Base-by-base conservation (phyloP, 1,284 basidiomycete species). In the Grifola frondosa region DNA sequence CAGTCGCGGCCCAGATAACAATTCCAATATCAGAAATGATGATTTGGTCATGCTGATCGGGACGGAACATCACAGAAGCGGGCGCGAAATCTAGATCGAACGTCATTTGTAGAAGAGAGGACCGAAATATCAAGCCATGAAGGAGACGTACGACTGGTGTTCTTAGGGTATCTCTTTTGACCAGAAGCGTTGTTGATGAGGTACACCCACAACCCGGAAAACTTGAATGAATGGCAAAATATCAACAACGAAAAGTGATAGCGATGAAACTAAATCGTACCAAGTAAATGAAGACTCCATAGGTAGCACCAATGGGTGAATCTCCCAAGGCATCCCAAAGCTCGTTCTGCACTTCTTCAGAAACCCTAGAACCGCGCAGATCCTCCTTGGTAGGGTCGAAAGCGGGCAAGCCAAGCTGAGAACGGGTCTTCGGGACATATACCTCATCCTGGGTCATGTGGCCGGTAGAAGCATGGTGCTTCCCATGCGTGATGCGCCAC, bases 381-480 rank as follows among this genome's bases (percentile, higher is more conserved):
- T 90, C 80, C 64, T 90, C 88, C 50, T 79, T 77, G 23, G 73
- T 66, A n/a, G 81, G 75, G 56, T 90, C 71, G 44, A 90, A 70
- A 21, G 77, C 58, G 28, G 82, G 81, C 24, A 91, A 67, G 20
- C 81, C 78, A 17, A 79, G 63, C 48, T 93, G 75, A 11, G 84
- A 82, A 30, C 94, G 88, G 22, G 96, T 97, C 52, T 81, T 75
- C 42, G 97, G 97, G 5, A 99, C 93, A 59, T 92, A 97, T 51
- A 98, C 97, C 66, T 99, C 94, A 61, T 99, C 96, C 55, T 96
- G 86, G 38, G 89, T 93, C 77, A 97, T 80, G 70, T 98, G 95
- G 26, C 81, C 91, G 12, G 95, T 98, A 7, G 89, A 87, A 25
- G 97, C 97, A 69, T 99, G 96, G 69, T 99, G 96, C 66, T 94